Evolutionary conservation across 495 filamentous ascomycete genomes (phyloP).

Genomic region (Tetracladium setigerum): DNA sequence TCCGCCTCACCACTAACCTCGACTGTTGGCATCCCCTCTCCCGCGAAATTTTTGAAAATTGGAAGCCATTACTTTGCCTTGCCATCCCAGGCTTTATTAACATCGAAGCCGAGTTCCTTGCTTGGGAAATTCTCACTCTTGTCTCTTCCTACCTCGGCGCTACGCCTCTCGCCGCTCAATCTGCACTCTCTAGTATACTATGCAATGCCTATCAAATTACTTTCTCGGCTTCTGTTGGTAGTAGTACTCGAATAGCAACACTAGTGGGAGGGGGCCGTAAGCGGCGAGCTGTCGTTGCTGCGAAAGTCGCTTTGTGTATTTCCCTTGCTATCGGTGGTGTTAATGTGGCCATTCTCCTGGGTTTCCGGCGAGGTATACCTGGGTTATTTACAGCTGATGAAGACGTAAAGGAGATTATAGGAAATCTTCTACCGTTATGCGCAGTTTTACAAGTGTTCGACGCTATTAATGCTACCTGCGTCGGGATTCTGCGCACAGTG

Average conservation of each 20-base stretch:
- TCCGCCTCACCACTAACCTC: constrained; percentile 54
- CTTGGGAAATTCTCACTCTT: constrained; percentile 70
- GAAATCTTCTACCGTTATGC: too few relatives aligned
- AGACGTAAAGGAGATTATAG: too few relatives aligned
- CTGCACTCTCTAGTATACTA: constrained; percentile 41
- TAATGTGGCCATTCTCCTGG: too few relatives aligned
- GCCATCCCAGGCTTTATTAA: constrained; percentile 81
- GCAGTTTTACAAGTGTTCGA: too few relatives aligned
- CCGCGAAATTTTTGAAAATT: constrained; percentile 59
- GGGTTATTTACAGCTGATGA: too few relatives aligned
- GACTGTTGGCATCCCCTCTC: constrained; percentile 79
- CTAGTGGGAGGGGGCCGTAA: constrained; percentile 38
- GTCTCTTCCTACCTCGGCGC: constrained; percentile 60
- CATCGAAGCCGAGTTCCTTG: constrained; percentile 81
- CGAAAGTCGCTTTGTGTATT: too few relatives aligned
- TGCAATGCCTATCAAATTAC: constrained; percentile 47
- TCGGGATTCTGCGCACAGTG: too few relatives aligned
- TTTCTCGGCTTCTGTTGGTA: constrained; percentile 49
- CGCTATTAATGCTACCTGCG: too few relatives aligned
- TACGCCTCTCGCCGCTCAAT: constrained; percentile 53
- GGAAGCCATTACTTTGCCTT: constrained; percentile 76
- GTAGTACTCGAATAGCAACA: constrained; percentile 51
- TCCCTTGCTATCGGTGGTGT: too few relatives aligned
- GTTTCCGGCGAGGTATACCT: too few relatives aligned
- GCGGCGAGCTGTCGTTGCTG: too few relatives aligned